A percentile compares a stretch with the other conserved stretches of the same genome.
Evolutionary conservation across 2,329 filamentous ascomycete species (phyloP).

Genomic region (Sporothrix variecibatus): DNA sequence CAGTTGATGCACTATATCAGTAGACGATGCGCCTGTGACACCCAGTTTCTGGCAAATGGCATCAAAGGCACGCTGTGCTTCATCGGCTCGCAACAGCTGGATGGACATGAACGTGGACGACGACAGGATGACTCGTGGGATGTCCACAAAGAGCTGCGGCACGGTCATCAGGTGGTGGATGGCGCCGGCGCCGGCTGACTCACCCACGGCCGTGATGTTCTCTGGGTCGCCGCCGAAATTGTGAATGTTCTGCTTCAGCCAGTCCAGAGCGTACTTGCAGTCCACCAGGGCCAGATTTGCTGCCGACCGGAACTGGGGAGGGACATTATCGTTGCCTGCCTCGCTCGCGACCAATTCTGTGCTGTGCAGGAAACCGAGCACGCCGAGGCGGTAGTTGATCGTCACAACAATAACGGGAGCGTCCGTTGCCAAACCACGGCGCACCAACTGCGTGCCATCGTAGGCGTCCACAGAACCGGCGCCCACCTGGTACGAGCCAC

Average conservation of each 20-base stretch:
- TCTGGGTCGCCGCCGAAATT: slow-evolving; percentile 20
- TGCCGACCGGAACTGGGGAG: slow-evolving; percentile 12
- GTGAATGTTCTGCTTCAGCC: slow-evolving; percentile 11
- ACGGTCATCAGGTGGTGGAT: slow-evolving; percentile 14
- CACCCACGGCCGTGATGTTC: slow-evolving; percentile 21
- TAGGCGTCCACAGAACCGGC: slow-evolving; percentile 19
- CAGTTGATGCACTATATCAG: neutral
- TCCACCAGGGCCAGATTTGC: slow-evolving; percentile 15
- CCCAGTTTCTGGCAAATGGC: slow-evolving; percentile 15
- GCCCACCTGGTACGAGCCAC: slow-evolving; percentile 17
- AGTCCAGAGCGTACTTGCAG: slow-evolving; percentile 18
- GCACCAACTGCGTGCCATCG: slow-evolving; percentile 4
- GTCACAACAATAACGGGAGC: slow-evolving; percentile 22
- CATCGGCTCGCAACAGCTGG: slow-evolving; percentile 7
- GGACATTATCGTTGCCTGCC: neutral
- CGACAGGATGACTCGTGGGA: slow-evolving; percentile 19
- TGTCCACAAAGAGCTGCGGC: slow-evolving; percentile 15
- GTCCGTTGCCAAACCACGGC: neutral
- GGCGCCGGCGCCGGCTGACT: slow-evolving; percentile 18
- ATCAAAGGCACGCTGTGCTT: slow-evolving; percentile 19
- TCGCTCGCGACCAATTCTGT: neutral
- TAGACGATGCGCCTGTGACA: neutral
- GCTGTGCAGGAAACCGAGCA: slow-evolving; percentile 20
- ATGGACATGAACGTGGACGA: slow-evolving; percentile 23
- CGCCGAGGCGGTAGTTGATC: slow-evolving; percentile 22